These are phyloP conservation scores for Lactarius akahatsu DNA, from an alignment of 768 basidiomycete species.

Conservation along the genomic window DNA sequence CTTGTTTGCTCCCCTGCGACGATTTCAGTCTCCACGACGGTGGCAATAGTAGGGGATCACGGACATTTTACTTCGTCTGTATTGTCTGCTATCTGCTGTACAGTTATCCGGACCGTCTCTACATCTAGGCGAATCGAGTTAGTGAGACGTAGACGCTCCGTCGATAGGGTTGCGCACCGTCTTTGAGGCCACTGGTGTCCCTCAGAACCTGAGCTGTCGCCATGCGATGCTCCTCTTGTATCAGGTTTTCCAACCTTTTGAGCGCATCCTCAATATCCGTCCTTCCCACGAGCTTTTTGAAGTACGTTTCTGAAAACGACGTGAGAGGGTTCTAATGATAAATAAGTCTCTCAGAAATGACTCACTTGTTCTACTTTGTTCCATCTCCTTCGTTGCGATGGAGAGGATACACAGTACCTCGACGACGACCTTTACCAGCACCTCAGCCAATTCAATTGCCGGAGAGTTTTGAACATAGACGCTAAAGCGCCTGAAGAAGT, in stretches of 20 bases:
- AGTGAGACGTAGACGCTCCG: not conserved
- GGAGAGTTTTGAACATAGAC: not conserved
- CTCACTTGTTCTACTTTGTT: not conserved
- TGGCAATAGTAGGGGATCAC: not conserved
- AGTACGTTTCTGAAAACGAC: not conserved
- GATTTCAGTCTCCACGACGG: not conserved
- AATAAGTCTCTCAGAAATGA: not conserved
- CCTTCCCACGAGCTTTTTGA: slow-evolving; percentile 4
- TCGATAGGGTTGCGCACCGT: not conserved
- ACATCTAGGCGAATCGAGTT: not conserved
- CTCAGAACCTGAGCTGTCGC: slow-evolving; percentile 2
- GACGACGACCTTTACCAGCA: not conserved
- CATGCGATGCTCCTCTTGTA: slow-evolving; percentile 4
- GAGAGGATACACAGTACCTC: slow-evolving; percentile 5
- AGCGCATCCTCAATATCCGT: slow-evolving; percentile 6
- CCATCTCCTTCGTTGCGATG: slow-evolving; percentile 6
- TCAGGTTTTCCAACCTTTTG: slow-evolving; percentile 6
- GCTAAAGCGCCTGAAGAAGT: slow-evolving; percentile 3
- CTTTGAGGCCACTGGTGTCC: not conserved
- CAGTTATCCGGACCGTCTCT: no score
- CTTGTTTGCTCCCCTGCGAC: not conserved
- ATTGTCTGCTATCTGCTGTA: no score
- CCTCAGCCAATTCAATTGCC: not conserved
- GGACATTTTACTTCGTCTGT: slow-evolving; percentile 1
- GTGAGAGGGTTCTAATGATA: not conserved